Percentiles rank a stretch among this genome's conserved stretches.
Conservation (phyloP, 73 alveolate genomes). For the Tetrahymena elliotti region DNA sequence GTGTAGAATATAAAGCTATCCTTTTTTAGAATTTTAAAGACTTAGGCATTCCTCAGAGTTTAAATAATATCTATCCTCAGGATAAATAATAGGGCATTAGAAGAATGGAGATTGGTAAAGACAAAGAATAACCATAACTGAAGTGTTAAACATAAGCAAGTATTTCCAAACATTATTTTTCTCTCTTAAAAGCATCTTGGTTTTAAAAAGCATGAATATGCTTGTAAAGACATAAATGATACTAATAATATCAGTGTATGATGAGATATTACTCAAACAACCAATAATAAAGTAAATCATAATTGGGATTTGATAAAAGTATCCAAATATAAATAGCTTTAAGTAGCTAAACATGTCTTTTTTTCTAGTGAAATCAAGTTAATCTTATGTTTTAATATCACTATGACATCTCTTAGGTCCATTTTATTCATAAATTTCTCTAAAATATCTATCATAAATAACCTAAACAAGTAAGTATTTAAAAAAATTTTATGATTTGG, state of each 20-base stretch:
- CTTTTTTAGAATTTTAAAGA: background rate
- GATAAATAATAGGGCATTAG: constrained; percentile 35
- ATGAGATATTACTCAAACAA: constrained; percentile 7
- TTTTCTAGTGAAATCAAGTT: constrained; percentile 18
- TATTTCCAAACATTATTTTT: constrained; percentile 30
- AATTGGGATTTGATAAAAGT: constrained; percentile 28
- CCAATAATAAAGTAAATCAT: constrained; percentile 27
- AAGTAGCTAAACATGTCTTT: background rate
- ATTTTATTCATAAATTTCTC: background rate
- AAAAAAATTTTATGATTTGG: too few relatives aligned
- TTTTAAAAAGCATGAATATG: constrained; percentile 16
- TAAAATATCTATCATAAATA: background rate
- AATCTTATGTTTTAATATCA: background rate
- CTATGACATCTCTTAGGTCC: background rate
- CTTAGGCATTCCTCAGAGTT: constrained; percentile 11
- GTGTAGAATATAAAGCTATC: background rate
- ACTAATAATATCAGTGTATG: constrained; percentile 35
- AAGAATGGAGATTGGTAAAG: constrained; percentile 29
- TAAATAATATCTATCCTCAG: constrained; percentile 16
- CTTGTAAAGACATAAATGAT: constrained; percentile 23
- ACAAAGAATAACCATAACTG: constrained; percentile 22
- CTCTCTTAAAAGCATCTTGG: constrained; percentile 21
- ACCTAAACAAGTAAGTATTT: background rate
- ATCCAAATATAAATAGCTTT: constrained; percentile 31
- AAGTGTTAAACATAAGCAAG: constrained; percentile 14